Conservation (phyloP, 2,329 filamentous ascomycete genomes). For the Venturia carpophila region DNA sequence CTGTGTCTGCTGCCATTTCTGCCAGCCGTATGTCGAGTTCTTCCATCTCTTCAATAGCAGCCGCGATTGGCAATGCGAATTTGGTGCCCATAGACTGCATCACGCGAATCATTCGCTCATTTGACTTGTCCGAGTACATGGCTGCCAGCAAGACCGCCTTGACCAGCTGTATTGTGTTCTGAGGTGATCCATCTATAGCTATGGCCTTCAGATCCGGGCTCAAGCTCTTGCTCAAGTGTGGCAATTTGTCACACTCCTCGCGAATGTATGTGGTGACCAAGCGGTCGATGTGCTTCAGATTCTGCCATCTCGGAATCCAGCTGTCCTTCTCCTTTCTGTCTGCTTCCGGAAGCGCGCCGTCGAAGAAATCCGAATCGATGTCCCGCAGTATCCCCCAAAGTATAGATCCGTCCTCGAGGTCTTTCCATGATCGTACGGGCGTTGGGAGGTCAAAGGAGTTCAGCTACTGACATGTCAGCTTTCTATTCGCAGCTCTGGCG, state of each 20-base stretch:
- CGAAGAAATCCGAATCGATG: constrained; percentile 42
- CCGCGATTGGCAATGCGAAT: constrained; percentile 33
- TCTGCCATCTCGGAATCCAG: constrained; percentile 47
- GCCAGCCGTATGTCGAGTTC: constrained; percentile 20
- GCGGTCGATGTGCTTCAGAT: constrained; percentile 44
- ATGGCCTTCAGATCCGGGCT: constrained; percentile 43
- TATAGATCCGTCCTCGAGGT: constrained; percentile 40
- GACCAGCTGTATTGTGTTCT: constrained; percentile 35
- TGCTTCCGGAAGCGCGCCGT: constrained; percentile 39
- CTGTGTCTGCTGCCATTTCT: constrained; percentile 17
- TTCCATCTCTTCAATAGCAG: constrained; percentile 34
- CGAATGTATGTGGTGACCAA: constrained; percentile 42
- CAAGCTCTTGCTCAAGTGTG: constrained; percentile 33
- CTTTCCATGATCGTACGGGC: constrained; percentile 32
- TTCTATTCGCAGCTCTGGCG: neutral
- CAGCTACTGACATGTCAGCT: constrained; percentile 21
- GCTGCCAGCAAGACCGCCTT: constrained; percentile 42
- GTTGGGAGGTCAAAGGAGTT: constrained; percentile 37
- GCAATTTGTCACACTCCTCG: constrained; percentile 36
- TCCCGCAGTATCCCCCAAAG: constrained; percentile 43
- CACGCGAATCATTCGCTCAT: constrained; percentile 40
- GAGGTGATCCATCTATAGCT: constrained; percentile 36
- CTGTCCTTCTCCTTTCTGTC: constrained; percentile 37
- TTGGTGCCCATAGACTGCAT: constrained; percentile 32
- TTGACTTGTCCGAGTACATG: constrained; percentile 41